Percentiles rank a stretch among this genome's conserved stretches.
These are phyloP conservation scores for Talaromyces nanjingensis DNA, from an alignment of 495 filamentous ascomycete genomes.

Conservation along the genomic window DNA sequence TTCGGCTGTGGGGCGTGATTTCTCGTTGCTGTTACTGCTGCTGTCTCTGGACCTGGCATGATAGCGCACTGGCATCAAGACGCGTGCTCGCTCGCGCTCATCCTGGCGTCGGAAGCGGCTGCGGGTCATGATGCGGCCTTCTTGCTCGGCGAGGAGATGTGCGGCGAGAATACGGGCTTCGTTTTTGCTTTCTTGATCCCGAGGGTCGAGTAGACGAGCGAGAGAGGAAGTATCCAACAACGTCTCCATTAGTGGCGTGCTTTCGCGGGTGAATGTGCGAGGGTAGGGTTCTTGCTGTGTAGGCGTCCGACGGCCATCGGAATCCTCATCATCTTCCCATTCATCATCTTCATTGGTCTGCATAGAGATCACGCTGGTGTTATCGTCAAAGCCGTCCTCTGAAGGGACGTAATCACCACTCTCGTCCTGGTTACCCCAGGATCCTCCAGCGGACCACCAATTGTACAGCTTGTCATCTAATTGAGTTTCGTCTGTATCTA, in stretches of 20 bases:
- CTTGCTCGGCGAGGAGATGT: conserved; percentile 55
- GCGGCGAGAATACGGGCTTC: conserved; percentile 79
- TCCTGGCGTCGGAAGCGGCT: conserved; percentile 62
- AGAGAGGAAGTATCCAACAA: conserved; percentile 61
- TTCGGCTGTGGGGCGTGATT: conserved; percentile 46
- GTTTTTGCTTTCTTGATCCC: conserved; percentile 64
- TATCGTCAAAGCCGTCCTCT: conserved; percentile 58
- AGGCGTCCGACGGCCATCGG: conserved; percentile 66
- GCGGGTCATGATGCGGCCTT: conserved; percentile 65
- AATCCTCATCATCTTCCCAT: conserved; percentile 47
- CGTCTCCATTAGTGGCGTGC: conserved; percentile 53
- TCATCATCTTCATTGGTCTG: conserved; percentile 40
- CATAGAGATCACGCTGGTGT: conserved; percentile 69
- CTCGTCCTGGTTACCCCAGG: conserved; percentile 73
- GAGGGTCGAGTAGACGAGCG: conserved; percentile 77
- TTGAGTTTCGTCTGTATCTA: conserved; percentile 48
- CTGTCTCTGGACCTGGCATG: conserved; percentile 11
- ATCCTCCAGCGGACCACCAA: conserved; percentile 74
- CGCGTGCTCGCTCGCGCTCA: conserved; percentile 56
- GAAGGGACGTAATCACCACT: conserved; percentile 61
- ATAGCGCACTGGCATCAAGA: conserved; percentile 47
- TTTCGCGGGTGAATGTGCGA: conserved; percentile 40
- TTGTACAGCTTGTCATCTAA: conserved; percentile 67
- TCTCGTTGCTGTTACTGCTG: conserved; percentile 15
- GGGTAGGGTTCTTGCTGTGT: conserved; percentile 50